Base-by-base conservation (phyloP, 2,329 filamentous ascomycete species). In the Chaetomiaceae sp. region DNA sequence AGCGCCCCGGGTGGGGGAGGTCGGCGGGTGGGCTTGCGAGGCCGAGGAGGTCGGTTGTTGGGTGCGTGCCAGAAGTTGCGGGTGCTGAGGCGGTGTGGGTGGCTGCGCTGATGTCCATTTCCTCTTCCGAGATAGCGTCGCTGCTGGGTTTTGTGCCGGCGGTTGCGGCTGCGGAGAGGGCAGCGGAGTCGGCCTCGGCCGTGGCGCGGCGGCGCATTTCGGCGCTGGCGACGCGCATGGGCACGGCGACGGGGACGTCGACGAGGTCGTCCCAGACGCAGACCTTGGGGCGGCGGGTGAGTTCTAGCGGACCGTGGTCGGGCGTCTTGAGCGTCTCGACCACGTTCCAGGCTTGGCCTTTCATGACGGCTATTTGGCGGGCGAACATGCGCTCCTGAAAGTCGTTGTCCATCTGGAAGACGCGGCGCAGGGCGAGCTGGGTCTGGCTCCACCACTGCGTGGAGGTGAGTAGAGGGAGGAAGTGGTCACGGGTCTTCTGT, bases 371-470 rank as follows among this genome's bases (percentile, higher is more conserved):
- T 57, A 99, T 95, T 67, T 99, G 94, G 61, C 89, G 85, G n/a
- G 90, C 90, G 72, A 96, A 99, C 94, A 99, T 99, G 71, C 89
- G 87, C 73, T 99, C 94, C 68, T 97, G 90, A 70, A 99, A 99
- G 71, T 99, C 94, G 2, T 87, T 84, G 69, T 99, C 94, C 67
- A 95, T 83, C 61, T 89, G 86, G 68, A 99, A 99, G 42, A 96
- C 85, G 57, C 84, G 82, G 50, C 94, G 88, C 36, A 99, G 76
- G 20, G 90, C 88, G 55, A 89, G 76, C 64, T 95, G 91, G 4
- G 94, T 99, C 63, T 96, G 90, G 59, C 86, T 89, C 94, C 94
- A 99, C 94, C 94, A 99, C 48, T 88, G 82, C 23, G 91, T 95
- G 1, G 91, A 97, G 0, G 94, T 97, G 31, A 99, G 79, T 4